These are phyloP conservation scores for Cyclocybe cylindracea DNA, from an alignment of 768 basidiomycete genomes.

Conservation along the genomic window DNA sequence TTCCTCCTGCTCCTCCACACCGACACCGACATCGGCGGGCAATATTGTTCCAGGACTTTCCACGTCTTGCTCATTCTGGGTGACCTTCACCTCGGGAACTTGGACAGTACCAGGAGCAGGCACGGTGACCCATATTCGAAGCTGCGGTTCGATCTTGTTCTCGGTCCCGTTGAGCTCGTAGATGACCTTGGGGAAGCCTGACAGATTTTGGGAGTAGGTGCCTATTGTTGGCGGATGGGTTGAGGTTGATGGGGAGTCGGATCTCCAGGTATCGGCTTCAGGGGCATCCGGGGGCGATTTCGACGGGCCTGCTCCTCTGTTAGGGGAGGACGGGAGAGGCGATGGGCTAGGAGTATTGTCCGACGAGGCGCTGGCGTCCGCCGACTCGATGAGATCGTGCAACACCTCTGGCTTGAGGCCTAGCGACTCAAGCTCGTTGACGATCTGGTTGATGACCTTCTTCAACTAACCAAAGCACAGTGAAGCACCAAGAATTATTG, in stretches of 20 bases:
- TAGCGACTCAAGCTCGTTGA: slow-evolving; percentile 70
- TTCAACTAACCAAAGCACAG: slow-evolving; percentile 61
- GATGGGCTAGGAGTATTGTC: no score
- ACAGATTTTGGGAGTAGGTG: neutral
- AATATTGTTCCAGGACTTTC: slow-evolving; percentile 6
- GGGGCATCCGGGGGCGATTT: neutral
- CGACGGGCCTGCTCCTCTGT: neutral
- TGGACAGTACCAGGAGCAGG: slow-evolving; percentile 6
- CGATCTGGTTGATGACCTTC: slow-evolving; percentile 84
- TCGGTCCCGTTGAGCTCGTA: slow-evolving; percentile 58
- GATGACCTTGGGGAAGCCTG: slow-evolving; percentile 33
- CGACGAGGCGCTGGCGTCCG: neutral
- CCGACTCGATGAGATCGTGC: slow-evolving; percentile 38
- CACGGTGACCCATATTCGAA: slow-evolving; percentile 48
- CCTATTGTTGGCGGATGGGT: slow-evolving; percentile 10
- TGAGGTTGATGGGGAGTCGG: slow-evolving; percentile 1
- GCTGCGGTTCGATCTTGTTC: slow-evolving; percentile 54
- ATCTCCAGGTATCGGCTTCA: neutral
- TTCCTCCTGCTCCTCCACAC: slow-evolving; percentile 6
- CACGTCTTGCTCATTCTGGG: slow-evolving; percentile 5
- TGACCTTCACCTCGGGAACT: neutral
- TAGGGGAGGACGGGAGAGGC: neutral
- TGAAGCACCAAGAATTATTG: neutral
- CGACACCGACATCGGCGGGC: slow-evolving; percentile 2
- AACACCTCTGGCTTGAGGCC: slow-evolving; percentile 58